phyloP scores from a whole-genome alignment of 495 filamentous ascomycete species.

The Baudoinia panamericana region DNA sequence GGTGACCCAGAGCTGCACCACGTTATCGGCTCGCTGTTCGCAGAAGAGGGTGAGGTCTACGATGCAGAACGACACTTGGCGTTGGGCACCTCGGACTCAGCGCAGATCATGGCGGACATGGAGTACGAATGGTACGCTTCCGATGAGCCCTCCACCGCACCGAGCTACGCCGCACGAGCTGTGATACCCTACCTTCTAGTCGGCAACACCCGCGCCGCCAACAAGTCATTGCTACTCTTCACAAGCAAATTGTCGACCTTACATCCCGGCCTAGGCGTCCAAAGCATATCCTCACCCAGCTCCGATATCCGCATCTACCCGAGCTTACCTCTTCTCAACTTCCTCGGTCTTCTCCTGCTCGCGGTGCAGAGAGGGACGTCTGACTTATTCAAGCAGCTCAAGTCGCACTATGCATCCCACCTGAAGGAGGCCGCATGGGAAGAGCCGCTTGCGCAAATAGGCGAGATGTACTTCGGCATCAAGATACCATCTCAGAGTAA shows the following conservation, averaged over 20 bases:
- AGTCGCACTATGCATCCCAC: constrained; percentile 63
- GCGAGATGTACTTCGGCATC: constrained; percentile 97
- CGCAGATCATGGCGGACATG: constrained; percentile 61
- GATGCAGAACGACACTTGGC: constrained; percentile 85
- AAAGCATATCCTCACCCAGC: constrained; percentile 65
- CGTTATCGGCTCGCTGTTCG: constrained; percentile 75
- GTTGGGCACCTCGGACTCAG: constrained; percentile 79
- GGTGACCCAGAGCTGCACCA: constrained; percentile 95
- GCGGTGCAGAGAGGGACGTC: constrained; percentile 66
- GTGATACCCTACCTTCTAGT: constrained; percentile 84
- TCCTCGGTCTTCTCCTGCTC: constrained; percentile 69
- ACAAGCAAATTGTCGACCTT: constrained; percentile 53
- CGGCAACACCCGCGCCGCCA: constrained; percentile 81
- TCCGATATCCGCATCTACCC: constrained; percentile 75
- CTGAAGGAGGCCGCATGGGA: constrained; percentile 70
- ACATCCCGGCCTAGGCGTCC: constrained; percentile 56
- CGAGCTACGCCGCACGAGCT: constrained; percentile 77
- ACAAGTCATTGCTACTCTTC: constrained; percentile 68
- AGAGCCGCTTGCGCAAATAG: constrained; percentile 71
- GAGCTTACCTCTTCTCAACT: constrained; percentile 80
- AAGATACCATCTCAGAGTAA: constrained; percentile 76
- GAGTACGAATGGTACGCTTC: constrained; percentile 88
- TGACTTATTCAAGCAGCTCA: constrained; percentile 73
- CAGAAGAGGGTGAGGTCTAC: constrained; percentile 76
- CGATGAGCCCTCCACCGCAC: constrained; percentile 77